Base-by-base conservation (phyloP, 352 stramenopile species). In the Phytopythium kandeliae region DNA sequence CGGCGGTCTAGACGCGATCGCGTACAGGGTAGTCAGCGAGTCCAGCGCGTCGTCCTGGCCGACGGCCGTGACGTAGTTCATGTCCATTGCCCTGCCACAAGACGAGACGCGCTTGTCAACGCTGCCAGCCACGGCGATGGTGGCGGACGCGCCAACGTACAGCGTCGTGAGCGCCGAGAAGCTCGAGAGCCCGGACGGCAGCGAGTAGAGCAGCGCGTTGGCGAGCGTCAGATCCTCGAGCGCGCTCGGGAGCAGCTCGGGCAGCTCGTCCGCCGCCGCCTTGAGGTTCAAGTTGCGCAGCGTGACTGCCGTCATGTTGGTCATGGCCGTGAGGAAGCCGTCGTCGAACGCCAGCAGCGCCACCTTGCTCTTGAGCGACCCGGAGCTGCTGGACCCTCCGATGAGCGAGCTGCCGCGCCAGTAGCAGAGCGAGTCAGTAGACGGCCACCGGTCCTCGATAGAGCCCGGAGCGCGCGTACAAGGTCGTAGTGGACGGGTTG, bases 171-270 rank as follows among this genome's bases (percentile, higher is more conserved):
- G 48, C 24, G 47, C 57, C 8, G 43, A 33, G 36, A 65, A 21
- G n/a, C 34, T 48, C 21, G 53, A 21, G 31, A 66, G 34, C 17
- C 63, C 19, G 12, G 40, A 38, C 16, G 57, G 45, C 40, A 69
- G 58, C 10, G 55, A 46, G 37, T 58, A 24, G 4, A 72, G 36
- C 16, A 72, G 37, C 24, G 63, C 60, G 21, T 72, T 72, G 21
- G 49, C 60, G 2, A 66, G 60, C 17, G 65, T 69, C 34, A 69
- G 42, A 26, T 61, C 46, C 11, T 47, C 48, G 19, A 57, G 38
- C 2, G 60, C 50, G 24, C 53, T 57, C 3, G 60, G 63, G 1
- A 55, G 44, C 30, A 69, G 57, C 25, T 48, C 57, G 26, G 60
- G 49, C 11, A 68, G 48, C 33, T 51, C 58, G 1, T 34, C 45